Conservation (phyloP, 2,329 filamentous ascomycete species). For the Talaromyces sp. region DNA sequence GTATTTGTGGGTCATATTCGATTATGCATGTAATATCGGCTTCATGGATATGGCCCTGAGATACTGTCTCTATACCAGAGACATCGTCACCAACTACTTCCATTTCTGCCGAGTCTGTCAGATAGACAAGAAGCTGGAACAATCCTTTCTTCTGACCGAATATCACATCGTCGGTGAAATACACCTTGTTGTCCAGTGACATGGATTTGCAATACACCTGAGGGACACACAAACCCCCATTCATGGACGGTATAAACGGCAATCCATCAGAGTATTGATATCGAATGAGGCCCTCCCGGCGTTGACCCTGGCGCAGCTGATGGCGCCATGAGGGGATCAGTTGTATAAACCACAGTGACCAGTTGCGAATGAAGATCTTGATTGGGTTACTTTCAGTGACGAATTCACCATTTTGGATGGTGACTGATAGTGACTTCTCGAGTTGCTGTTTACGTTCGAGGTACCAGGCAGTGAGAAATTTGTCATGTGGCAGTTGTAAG, state of each 20-base stretch:
- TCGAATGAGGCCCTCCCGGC: conserved; percentile 27
- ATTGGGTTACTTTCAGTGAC: conserved; percentile 27
- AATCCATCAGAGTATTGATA: conserved; percentile 27
- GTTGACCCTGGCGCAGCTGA: conserved; percentile 25
- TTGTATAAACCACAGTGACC: conserved; percentile 30
- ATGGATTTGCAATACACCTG: conserved; percentile 31
- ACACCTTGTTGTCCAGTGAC: conserved; percentile 5
- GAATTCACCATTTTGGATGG: conserved; percentile 32
- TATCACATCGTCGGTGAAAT: conserved; percentile 33
- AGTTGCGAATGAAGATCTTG: conserved; percentile 29
- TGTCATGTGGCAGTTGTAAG: conserved; percentile 17
- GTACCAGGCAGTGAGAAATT: conserved; percentile 30
- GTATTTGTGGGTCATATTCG: neutral
- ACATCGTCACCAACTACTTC: neutral
- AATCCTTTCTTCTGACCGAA: conserved; percentile 26
- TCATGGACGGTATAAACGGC: conserved; percentile 28
- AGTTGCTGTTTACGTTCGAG: conserved; percentile 36
- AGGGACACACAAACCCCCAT: conserved; percentile 30
- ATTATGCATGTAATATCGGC: neutral
- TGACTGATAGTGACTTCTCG: conserved; percentile 30
- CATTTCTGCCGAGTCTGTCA: conserved; percentile 10
- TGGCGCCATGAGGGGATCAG: conserved; percentile 28
- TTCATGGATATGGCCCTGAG: neutral
- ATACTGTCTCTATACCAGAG: neutral
- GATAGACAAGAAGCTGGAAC: conserved; percentile 31